These are phyloP conservation scores for Gossypium gossypioides DNA, from an alignment of 441 rosid species.

Conservation along the genomic window DNA sequence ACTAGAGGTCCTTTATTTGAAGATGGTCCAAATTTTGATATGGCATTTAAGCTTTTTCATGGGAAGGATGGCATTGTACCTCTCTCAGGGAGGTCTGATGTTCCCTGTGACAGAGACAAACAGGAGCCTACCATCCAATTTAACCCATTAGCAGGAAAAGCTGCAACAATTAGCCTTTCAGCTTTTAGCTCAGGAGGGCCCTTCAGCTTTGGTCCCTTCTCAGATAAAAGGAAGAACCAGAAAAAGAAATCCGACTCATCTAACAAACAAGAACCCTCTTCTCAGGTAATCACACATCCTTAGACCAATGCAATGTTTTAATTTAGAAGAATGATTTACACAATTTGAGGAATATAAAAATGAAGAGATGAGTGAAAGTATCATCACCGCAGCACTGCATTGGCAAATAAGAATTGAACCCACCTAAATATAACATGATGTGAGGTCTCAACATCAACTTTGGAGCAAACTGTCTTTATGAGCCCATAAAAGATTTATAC, in stretches of 20 bases:
- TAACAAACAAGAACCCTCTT: conserved; percentile 30
- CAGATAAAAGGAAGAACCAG: conserved; percentile 44
- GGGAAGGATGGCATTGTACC: conserved; percentile 77
- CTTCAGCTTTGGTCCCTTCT: conserved; percentile 49
- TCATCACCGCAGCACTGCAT: neutral
- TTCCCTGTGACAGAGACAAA: conserved; percentile 15
- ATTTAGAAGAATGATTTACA: neutral
- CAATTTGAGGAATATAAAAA: neutral
- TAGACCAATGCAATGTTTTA: neutral
- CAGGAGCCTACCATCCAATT: conserved; percentile 35
- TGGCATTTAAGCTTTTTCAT: conserved; percentile 67
- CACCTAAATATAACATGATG: neutral
- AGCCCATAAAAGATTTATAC: neutral
- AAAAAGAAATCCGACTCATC: conserved; percentile 35
- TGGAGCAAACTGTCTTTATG: neutral
- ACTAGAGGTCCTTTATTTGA: conserved; percentile 77
- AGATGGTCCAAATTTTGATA: conserved; percentile 61
- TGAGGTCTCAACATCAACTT: neutral
- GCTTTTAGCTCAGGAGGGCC: conserved; percentile 53
- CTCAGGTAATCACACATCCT: conserved; percentile 31
- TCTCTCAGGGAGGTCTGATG: conserved; percentile 34
- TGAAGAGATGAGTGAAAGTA: neutral
- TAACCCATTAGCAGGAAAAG: conserved; percentile 42
- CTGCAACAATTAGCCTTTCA: conserved; percentile 58
- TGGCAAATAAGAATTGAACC: neutral